Base-by-base conservation (phyloP, 345 rosid genomes). In the Populus deltoides region DNA sequence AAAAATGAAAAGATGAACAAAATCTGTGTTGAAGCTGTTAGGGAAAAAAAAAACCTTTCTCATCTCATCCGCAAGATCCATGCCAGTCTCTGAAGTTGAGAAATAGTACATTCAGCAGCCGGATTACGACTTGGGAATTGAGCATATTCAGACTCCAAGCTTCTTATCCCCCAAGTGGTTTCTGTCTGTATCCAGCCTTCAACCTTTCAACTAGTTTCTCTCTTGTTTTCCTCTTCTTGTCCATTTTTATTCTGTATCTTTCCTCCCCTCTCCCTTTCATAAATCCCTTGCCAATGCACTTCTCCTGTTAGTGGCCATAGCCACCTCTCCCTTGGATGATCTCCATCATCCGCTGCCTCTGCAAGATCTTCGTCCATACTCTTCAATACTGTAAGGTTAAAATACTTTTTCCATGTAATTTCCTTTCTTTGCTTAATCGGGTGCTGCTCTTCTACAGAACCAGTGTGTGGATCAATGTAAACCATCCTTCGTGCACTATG, bases 281-380 rank as follows among this genome's bases (percentile, higher is more conserved):
- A 93, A 61, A 93, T 83, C 78, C 99, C 99, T 84, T 89, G 94
- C 99, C 99, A 96, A 57, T 96, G 99, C 68, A 96, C 91, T 88
- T 96, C 98, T 6, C 99, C 99, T 0, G 94, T 96, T 73, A 86
- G 77, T 9, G 98, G 99, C 99, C 99, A 96, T 72, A 96, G 61
- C 99, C 99, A 96, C 57, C 65, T 83, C 78, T 90, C 87, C 70
- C 91, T 85, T 25, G 93, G 97, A 81, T 86, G 76, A 82, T 92
- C 94, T 4, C 82, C 88, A 76, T 96, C 99, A 68, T 96, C 98
- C n/a, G 97, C 95, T 72, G 99, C 97, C 91, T 96, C 99, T 9
- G 98, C 99, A 20, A 96, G 87, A 81, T 96, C 99, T 85, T 96
- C 99, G 72, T 96, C 99, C 97, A 96, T 96, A 71, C 87, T 89